Percentiles rank a stretch among this genome's conserved stretches.
Evolutionary conservation across 371 early-diverging fungal genomes (phyloP).

Genomic region (Neoconidiobolus thromboides): DNA sequence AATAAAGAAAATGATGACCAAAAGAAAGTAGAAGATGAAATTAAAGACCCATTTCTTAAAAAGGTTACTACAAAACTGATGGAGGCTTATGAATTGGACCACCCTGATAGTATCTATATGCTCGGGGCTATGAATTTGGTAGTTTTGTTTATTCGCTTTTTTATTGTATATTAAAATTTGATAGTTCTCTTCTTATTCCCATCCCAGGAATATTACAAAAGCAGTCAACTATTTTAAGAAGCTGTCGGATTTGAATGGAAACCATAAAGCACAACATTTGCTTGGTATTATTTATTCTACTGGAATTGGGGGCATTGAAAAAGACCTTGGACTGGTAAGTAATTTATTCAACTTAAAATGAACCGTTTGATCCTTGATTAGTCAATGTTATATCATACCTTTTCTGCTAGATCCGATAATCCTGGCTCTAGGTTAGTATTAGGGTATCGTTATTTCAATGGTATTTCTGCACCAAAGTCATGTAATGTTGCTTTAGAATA

Average conservation of each 20-base stretch:
- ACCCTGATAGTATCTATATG: conserved; percentile 19
- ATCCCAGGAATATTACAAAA: conserved; percentile 26
- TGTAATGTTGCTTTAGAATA: conserved; percentile 58
- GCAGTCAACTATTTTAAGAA: conserved; percentile 37
- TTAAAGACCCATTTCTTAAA: too few species aligned
- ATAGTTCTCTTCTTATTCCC: conserved; percentile 17
- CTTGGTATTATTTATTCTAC: conserved; percentile 78
- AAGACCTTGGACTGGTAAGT: conserved; percentile 30
- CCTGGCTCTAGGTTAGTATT: conserved; percentile 61
- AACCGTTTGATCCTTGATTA: neutral
- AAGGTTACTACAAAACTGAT: too few species aligned
- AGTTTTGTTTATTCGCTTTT: neutral
- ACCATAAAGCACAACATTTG: conserved; percentile 71
- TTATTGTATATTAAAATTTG: neutral
- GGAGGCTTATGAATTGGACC: neutral
- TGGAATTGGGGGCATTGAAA: conserved; percentile 53
- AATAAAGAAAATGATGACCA: too few species aligned
- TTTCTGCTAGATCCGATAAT: conserved; percentile 62
- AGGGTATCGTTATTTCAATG: conserved; percentile 61
- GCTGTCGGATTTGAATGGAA: conserved; percentile 41
- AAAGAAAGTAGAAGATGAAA: too few species aligned
- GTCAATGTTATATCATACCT: conserved; percentile 61
- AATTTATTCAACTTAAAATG: neutral
- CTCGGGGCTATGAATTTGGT: conserved; percentile 28
- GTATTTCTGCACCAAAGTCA: conserved; percentile 59